Evolutionary conservation across 1,139 yeast species (phyloP).

Genomic region (Suhomyces bokatorum): DNA sequence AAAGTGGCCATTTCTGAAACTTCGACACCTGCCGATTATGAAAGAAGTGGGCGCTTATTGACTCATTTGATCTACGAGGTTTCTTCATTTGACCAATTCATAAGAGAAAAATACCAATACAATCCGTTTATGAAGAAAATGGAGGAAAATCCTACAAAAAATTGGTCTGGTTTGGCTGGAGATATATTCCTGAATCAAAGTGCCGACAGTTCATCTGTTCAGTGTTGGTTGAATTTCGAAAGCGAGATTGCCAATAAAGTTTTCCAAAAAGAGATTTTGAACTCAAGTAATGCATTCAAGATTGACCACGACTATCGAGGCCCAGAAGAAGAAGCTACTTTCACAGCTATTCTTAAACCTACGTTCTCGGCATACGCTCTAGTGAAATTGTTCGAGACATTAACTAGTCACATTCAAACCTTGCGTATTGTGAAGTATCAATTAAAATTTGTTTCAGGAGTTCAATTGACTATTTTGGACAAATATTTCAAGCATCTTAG

Average conservation of each 20-base stretch:
- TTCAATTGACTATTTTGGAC: conserved; percentile 67
- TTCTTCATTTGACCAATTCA: conserved; percentile 56
- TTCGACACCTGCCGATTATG: conserved; percentile 25
- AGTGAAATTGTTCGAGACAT: conserved; percentile 61
- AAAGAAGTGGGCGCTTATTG: conserved; percentile 49
- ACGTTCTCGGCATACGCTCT: conserved; percentile 67
- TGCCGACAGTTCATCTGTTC: conserved; percentile 34
- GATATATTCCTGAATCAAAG: conserved; percentile 46
- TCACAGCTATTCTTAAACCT: conserved; percentile 48
- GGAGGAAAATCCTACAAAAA: conserved; percentile 30
- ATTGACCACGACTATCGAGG: conserved; percentile 64
- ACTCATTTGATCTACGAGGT: conserved; percentile 64
- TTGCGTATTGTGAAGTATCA: conserved; percentile 63
- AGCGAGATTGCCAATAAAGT: conserved; percentile 55
- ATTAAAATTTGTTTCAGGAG: conserved; percentile 64
- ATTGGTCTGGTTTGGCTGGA: conserved; percentile 64
- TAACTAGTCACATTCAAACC: conserved; percentile 63
- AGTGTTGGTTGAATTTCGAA: conserved; percentile 69
- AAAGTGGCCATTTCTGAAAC: conserved; percentile 8
- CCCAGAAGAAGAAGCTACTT: conserved; percentile 24
- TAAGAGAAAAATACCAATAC: conserved; percentile 56
- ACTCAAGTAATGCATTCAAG: conserved; percentile 52
- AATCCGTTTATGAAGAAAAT: conserved; percentile 44
- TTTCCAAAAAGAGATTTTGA: conserved; percentile 56
- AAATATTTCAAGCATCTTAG: conserved; percentile 55